phyloP scores from a whole-genome alignment of 495 filamentous ascomycete species.

The Haplographium delicatum region DNA sequence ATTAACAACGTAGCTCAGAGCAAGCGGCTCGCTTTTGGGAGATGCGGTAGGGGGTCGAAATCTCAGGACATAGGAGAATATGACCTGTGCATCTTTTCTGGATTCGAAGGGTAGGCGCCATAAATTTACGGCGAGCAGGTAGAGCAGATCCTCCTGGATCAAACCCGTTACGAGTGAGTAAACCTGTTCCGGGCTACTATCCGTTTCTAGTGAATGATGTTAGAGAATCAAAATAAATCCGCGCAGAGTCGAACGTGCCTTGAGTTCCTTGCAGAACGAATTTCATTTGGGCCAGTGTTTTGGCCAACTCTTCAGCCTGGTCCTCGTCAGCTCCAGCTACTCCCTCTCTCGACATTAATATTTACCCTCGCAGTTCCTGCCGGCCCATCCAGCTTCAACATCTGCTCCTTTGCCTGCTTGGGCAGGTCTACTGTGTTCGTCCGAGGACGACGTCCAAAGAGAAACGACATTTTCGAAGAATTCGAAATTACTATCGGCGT shows the following conservation, averaged over 20 bases:
- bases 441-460: slow-evolving; percentile 68
- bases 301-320: slow-evolving; percentile 67
- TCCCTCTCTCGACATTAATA: not conserved
- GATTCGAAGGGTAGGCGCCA: slow-evolving; percentile 88
- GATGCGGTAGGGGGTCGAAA: slow-evolving; percentile 60
- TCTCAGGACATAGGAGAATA: slow-evolving; percentile 82
- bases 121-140: slow-evolving; percentile 71
- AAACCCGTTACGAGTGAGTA: slow-evolving; percentile 71
- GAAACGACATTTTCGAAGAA: slow-evolving; percentile 56
- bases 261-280: slow-evolving; percentile 72
- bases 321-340: slow-evolving; percentile 15
- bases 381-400: slow-evolving; percentile 48
- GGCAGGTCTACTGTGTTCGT: slow-evolving; percentile 47
- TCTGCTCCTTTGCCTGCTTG: slow-evolving; percentile 49
- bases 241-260: slow-evolving; percentile 13
- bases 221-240: slow-evolving; percentile 11
- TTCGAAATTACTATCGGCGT: not conserved
- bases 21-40: slow-evolving; percentile 63
- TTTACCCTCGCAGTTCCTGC: slow-evolving; percentile 46
- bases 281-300: slow-evolving; percentile 77
- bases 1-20: slow-evolving; percentile 79
- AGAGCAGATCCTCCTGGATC: slow-evolving; percentile 83
- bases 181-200: slow-evolving; percentile 80
- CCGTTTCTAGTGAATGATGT: slow-evolving; percentile 55
- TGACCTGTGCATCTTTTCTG: slow-evolving; percentile 82